Percentiles rank a stretch among this genome's conserved stretches.
phyloP scores from a whole-genome alignment of 139 green algal species.

The Volvox africanus region DNA sequence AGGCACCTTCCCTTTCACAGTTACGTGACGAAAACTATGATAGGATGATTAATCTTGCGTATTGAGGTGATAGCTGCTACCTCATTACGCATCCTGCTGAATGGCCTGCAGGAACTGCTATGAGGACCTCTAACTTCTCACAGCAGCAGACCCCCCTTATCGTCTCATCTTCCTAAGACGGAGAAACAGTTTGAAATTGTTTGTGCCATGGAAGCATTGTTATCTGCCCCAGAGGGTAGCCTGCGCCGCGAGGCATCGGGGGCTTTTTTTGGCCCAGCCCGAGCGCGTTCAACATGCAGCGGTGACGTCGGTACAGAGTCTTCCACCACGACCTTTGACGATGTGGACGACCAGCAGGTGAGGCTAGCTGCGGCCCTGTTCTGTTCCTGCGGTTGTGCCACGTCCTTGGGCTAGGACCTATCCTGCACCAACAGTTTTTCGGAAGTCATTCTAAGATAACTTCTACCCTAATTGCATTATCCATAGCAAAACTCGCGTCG shows the following conservation, averaged over 20 bases:
- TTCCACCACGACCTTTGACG: background rate
- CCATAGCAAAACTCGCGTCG: background rate
- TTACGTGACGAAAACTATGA: no score
- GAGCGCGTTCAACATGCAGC: background rate
- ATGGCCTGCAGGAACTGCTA: background rate
- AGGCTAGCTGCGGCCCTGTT: background rate
- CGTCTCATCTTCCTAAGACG: background rate
- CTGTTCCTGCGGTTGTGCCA: background rate
- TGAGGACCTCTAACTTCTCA: background rate
- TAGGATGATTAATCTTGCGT: no score
- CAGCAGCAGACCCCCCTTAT: background rate
- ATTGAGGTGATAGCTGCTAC: no score
- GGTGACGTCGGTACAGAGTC: background rate
- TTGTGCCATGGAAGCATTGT: background rate
- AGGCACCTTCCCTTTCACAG: no score
- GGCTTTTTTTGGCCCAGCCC: background rate
- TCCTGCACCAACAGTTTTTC: background rate
- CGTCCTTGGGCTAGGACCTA: background rate
- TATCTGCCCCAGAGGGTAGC: background rate
- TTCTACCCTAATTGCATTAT: background rate
- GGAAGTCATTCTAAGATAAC: background rate
- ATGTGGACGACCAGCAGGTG: conserved; percentile 27
- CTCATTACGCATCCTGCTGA: background rate
- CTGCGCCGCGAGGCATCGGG: background rate
- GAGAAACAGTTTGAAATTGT: background rate